These are phyloP conservation scores for Fraxinus albicans DNA, from an alignment of 305 asterid species.

Conservation along the genomic window DNA sequence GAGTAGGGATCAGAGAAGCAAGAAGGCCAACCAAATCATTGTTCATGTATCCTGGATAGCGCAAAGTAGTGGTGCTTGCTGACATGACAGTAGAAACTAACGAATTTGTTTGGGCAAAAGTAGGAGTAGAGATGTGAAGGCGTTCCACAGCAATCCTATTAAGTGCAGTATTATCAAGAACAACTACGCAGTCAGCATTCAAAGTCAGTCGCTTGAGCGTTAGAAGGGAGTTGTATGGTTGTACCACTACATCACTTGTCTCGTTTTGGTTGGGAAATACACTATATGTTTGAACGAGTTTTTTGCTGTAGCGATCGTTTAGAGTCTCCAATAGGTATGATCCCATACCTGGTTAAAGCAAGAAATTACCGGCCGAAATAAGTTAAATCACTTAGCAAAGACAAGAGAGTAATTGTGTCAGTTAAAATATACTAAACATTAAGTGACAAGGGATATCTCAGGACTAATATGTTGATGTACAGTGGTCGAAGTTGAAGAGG, in stretches of 20 bases:
- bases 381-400: slow-evolving; percentile 15
- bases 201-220: slow-evolving; percentile 88
- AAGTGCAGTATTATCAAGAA: slow-evolving; percentile 96
- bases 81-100: slow-evolving; percentile 99
- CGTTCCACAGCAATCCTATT: slow-evolving; percentile 98
- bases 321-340: slow-evolving; percentile 93
- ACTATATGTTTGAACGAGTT: slow-evolving; percentile 95
- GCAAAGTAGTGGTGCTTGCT: slow-evolving; percentile 96
- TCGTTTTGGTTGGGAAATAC: slow-evolving; percentile 97
- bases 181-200: slow-evolving; percentile 98
- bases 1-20: slow-evolving; percentile 94
- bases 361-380: slow-evolving; percentile 15
- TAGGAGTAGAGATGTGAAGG: slow-evolving; percentile 90
- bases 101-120: slow-evolving; percentile 93
- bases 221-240: slow-evolving; percentile 94
- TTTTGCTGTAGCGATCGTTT: slow-evolving; percentile 97
- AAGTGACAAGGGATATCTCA: neutral
- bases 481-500: neutral
- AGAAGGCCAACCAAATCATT: slow-evolving; percentile 99
- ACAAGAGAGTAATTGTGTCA: neutral
- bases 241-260: slow-evolving; percentile 99
- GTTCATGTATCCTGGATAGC: slow-evolving; percentile 99
- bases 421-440: neutral
- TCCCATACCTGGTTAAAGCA: slow-evolving; percentile 81
- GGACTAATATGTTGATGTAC: slow-evolving; percentile 10